These are phyloP conservation scores for Exophiala phaeomuriformis DNA, from an alignment of 2,329 filamentous ascomycete genomes.

Conservation along the genomic window DNA sequence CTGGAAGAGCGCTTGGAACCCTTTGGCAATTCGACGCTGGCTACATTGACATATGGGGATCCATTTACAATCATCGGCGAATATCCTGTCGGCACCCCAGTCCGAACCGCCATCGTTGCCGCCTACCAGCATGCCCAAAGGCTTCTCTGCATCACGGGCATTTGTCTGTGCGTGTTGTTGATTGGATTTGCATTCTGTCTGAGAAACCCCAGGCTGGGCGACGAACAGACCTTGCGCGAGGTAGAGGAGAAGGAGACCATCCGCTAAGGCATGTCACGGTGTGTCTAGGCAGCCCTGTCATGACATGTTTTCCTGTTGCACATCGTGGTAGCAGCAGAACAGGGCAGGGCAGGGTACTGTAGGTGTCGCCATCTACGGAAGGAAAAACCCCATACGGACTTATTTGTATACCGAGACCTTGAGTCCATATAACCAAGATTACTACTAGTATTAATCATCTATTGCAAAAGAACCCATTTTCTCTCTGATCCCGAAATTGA, in stretches of 20 bases:
- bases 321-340: too few relatives aligned
- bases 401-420: too few relatives aligned
- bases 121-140: slow-evolving; percentile 43
- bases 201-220: slow-evolving; percentile 41
- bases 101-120: slow-evolving; percentile 39
- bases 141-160: slow-evolving; percentile 45
- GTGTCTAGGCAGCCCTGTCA: too few relatives aligned
- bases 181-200: slow-evolving; percentile 42
- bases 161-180: slow-evolving; percentile 43
- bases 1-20: slow-evolving; percentile 35
- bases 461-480: too few relatives aligned
- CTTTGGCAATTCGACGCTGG: slow-evolving; percentile 37
- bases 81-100: slow-evolving; percentile 41
- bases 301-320: too few relatives aligned
- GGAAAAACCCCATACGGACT: too few relatives aligned
- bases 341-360: too few relatives aligned
- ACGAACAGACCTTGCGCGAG: slow-evolving; percentile 41
- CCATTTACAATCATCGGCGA: slow-evolving; percentile 36
- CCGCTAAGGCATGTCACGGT: not conserved
- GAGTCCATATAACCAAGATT: too few relatives aligned
- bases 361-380: too few relatives aligned
- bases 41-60: slow-evolving; percentile 35
- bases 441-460: too few relatives aligned
- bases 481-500: too few relatives aligned
- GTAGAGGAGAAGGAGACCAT: slow-evolving; percentile 31